These are phyloP conservation scores for Nicotiana undulata DNA, from an alignment of 257 asterid species.

Conservation along the genomic window DNA sequence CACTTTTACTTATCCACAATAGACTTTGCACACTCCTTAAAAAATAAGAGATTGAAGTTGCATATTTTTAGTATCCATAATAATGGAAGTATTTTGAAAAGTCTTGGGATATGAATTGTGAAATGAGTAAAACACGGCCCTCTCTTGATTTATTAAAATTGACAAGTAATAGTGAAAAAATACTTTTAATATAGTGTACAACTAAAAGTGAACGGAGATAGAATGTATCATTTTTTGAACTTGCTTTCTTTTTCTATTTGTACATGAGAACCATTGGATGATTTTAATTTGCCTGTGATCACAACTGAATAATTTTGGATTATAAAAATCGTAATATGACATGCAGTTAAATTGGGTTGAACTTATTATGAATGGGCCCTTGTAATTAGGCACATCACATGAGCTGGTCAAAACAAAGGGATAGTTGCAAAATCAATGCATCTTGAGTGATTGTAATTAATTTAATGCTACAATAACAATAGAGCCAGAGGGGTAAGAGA, in stretches of 20 bases:
- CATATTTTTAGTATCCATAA: too few relatives aligned
- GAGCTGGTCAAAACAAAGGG: conserved; percentile 21
- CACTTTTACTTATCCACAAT: too few relatives aligned
- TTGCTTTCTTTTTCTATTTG: background rate
- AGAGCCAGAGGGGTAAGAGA: conserved; percentile 18
- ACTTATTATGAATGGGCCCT: background rate
- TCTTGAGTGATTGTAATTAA: conserved; percentile 36
- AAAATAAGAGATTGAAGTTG: too few relatives aligned
- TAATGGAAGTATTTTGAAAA: too few relatives aligned
- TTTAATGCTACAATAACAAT: conserved; percentile 23
- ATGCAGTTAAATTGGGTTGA: background rate
- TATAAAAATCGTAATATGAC: background rate
- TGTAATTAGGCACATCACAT: conserved; percentile 33
- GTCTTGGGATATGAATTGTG: too few relatives aligned
- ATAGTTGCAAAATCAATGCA: conserved; percentile 37
- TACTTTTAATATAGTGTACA: too few relatives aligned
- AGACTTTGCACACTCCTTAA: too few relatives aligned
- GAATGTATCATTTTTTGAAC: background rate
- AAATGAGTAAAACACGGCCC: too few relatives aligned
- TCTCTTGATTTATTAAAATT: background rate
- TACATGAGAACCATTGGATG: too few relatives aligned
- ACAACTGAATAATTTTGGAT: background rate
- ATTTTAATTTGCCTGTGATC: background rate
- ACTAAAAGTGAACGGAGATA: background rate
- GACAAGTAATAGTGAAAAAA: too few relatives aligned